Base-by-base conservation (phyloP, 495 filamentous ascomycete species). In the Neurospora intermedia region DNA sequence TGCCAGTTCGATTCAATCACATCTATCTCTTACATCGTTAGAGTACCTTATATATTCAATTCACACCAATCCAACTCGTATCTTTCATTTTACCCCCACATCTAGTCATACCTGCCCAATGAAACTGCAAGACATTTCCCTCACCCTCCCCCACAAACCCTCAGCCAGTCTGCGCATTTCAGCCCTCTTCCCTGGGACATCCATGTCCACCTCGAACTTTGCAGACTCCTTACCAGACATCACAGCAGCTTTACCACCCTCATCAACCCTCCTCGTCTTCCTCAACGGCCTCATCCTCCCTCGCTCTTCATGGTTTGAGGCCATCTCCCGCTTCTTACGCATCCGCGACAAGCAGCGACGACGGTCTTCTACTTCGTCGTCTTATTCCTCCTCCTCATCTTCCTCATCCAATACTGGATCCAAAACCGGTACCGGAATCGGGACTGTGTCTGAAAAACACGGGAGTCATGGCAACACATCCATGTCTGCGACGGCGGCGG, bases 211-310 rank as follows among this genome's bases (percentile, higher is more conserved):
- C 2, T 15, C 54, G 27, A 27, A 66, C 13, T 66, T 66, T 3
- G 54, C 54, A 31, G 54, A 66, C 54, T 18, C 27, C 54, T 41
- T 9, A 41, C 54, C 42, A 20, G 4, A 39, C 73, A 31, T 27
- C 70, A 8, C 20, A 39, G n/a, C 27, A 42, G n/a, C 27, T 31
- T 59, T 38, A 76, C 71, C 38, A 73, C 73, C 48, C 59, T 78
- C 42, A 73, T 79, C 15, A 69, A 75, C 27, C n/a, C 83, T 90
- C 27, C 73, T 91, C 66, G 85, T 92, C 71, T 91, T 89, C 75
- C 80, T 91, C 62, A 92, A 91, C 75, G 89, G 89, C 16, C 83
- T 91, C 70, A 80, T 85, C 42, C 81, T 86, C 8, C 86, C 87
- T 13, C 82, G 87, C 72, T 73, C 81, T 0, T 78, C 80, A 40